phyloP scores from a whole-genome alignment of 352 stramenopile genomes.

The Plasmopara viticola region DNA sequence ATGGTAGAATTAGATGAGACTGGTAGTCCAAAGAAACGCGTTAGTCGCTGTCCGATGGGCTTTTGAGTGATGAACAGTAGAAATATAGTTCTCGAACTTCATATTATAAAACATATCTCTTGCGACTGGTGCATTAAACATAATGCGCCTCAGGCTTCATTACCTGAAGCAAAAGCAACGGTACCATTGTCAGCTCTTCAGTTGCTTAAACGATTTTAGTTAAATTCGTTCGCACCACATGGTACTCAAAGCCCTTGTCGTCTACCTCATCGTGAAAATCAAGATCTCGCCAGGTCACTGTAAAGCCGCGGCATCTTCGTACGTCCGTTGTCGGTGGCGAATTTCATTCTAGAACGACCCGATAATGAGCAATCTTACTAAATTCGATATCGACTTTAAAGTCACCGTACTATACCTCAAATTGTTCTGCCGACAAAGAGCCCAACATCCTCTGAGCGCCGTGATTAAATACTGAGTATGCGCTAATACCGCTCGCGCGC shows the following conservation, averaged over 20 bases:
- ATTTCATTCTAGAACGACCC: slow-evolving; percentile 58
- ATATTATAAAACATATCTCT: neutral
- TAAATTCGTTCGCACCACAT: slow-evolving; percentile 2
- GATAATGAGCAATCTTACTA: neutral
- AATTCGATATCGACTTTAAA: neutral
- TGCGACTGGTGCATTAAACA: slow-evolving; percentile 27
- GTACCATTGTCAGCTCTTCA: slow-evolving; percentile 39
- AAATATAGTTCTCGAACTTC: no score
- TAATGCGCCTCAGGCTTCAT: slow-evolving; percentile 56
- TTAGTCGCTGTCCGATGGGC: slow-evolving; percentile 54
- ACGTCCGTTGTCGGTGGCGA: slow-evolving; percentile 37
- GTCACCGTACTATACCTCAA: slow-evolving; percentile 42
- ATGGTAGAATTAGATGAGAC: slow-evolving; percentile 34
- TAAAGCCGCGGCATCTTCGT: slow-evolving; percentile 19
- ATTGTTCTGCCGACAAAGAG: slow-evolving; percentile 75
- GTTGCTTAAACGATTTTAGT: neutral
- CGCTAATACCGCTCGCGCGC: slow-evolving; percentile 37
- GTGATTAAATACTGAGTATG: slow-evolving; percentile 82
- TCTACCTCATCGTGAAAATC: slow-evolving; percentile 19
- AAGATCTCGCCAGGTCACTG: slow-evolving; percentile 1
- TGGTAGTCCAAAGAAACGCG: slow-evolving; percentile 43
- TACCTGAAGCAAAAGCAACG: slow-evolving; percentile 57
- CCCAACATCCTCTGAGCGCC: slow-evolving; percentile 63
- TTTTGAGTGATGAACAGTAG: slow-evolving; percentile 19
- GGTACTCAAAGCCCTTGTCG: slow-evolving; percentile 48